These are phyloP conservation scores for Tricholoma flavovirens DNA, from an alignment of 768 basidiomycete genomes.

Conservation along the genomic window DNA sequence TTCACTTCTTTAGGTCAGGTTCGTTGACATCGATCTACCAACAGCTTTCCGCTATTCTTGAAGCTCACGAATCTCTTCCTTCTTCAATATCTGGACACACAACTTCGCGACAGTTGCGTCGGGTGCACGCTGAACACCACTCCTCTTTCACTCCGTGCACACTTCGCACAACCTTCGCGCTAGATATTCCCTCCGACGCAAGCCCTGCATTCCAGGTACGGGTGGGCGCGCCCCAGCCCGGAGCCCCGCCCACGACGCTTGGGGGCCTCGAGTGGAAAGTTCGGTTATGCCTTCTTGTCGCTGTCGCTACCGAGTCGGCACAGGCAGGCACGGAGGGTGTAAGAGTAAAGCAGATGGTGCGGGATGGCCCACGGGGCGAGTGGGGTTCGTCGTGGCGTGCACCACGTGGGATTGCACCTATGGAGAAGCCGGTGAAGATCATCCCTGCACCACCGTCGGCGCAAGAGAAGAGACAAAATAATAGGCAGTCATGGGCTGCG, in stretches of 20 bases:
- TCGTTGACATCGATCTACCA: background rate
- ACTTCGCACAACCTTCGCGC: constrained; percentile 74
- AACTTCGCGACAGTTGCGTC: constrained; percentile 49
- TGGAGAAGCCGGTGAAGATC: constrained; percentile 39
- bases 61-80: constrained; percentile 83
- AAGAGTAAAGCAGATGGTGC: constrained; percentile 44
- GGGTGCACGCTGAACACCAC: constrained; percentile 84
- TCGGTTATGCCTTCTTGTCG: constrained; percentile 78
- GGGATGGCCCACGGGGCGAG: constrained; percentile 57
- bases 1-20: background rate
- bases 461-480: constrained; percentile 13
- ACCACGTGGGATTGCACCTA: constrained; percentile 49
- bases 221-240: constrained; percentile 32
- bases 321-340: constrained; percentile 45
- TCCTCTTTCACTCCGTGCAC: constrained; percentile 69
- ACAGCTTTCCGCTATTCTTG: constrained; percentile 83
- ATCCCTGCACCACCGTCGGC: constrained; percentile 12
- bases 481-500: constrained; percentile 33
- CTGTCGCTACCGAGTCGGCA: constrained; percentile 48
- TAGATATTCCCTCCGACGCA: constrained; percentile 91
- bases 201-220: constrained; percentile 79
- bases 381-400: constrained; percentile 72
- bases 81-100: constrained; percentile 46
- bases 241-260: constrained; percentile 16
- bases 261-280: constrained; percentile 94